A percentile compares a stretch with the other conserved stretches of the same genome.
phyloP scores from a whole-genome alignment of 805 yeast genomes.

The Saccharomyces mikatae region DNA sequence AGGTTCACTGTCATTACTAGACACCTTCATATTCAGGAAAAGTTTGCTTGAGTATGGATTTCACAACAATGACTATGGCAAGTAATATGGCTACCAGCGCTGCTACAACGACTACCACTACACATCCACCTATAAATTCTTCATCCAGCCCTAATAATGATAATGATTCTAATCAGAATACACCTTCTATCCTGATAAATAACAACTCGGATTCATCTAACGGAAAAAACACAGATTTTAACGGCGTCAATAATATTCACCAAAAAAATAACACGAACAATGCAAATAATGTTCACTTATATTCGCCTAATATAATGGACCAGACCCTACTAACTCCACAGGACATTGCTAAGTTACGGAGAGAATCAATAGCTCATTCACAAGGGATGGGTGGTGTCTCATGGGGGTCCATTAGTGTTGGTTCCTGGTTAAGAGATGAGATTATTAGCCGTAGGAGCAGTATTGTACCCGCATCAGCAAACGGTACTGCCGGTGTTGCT shows the following conservation, averaged over 20 bases:
- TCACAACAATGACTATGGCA: conserved; percentile 12
- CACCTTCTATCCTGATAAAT: conserved; percentile 5
- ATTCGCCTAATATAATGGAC: not conserved
- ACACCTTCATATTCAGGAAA: not conserved
- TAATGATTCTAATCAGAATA: not conserved
- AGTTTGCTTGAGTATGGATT: conserved; percentile 8
- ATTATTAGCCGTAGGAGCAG: conserved; percentile 45
- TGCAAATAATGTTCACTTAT: not conserved
- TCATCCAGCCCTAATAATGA: not conserved
- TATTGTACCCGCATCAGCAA: conserved; percentile 5
- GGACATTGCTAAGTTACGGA: conserved; percentile 30
- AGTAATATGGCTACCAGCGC: conserved; percentile 9
- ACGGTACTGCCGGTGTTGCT: conserved; percentile 5
- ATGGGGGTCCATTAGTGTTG: conserved; percentile 94
- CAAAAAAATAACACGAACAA: not conserved
- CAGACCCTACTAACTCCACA: conserved; percentile 1
- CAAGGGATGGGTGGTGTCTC: conserved; percentile 97
- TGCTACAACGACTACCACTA: conserved; percentile 1
- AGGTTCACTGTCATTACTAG: not conserved
- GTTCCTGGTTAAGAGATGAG: conserved; percentile 93
- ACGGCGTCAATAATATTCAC: not conserved
- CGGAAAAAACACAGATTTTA: not conserved
- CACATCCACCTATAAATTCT: not conserved
- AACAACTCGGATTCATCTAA: not conserved
- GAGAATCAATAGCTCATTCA: conserved; percentile 90